These are phyloP conservation scores for Annona squamosa DNA, from an alignment of 164 flowering plant genomes.

Conservation along the genomic window DNA sequence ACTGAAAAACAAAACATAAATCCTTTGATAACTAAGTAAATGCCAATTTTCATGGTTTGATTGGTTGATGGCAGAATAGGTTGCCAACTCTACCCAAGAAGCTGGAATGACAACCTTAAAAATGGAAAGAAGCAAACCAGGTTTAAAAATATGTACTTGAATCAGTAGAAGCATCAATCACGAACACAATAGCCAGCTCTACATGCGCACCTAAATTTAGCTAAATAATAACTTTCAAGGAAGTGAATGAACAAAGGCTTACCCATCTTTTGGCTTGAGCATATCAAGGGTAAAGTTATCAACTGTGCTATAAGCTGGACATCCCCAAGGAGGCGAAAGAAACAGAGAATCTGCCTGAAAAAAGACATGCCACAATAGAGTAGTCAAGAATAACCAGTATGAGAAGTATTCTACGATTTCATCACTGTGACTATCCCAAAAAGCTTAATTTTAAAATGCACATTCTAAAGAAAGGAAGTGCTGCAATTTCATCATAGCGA, in stretches of 20 bases:
- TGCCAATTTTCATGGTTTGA: too few species aligned
- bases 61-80: too few species aligned
- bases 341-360: constrained; percentile 41
- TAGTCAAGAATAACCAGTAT: too few species aligned
- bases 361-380: constrained; percentile 3
- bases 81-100: too few species aligned
- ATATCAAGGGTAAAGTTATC: constrained; percentile 41
- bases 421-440: neutral
- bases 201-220: neutral
- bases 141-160: too few species aligned
- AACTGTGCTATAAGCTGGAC: constrained; percentile 34
- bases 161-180: too few species aligned
- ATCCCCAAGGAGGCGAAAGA: constrained; percentile 68
- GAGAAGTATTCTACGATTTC: neutral
- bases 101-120: too few species aligned
- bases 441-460: neutral
- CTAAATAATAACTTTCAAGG: neutral
- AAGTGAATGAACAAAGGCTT: constrained; percentile 9
- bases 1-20: too few species aligned
- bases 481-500: neutral
- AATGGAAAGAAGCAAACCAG: too few species aligned
- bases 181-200: too few species aligned
- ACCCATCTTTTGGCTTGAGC: constrained; percentile 58
- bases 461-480: neutral
- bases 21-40: too few species aligned